A percentile compares a stretch with the other conserved stretches of the same genome.
These are phyloP conservation scores for Xylaria castorea DNA, from an alignment of 495 filamentous ascomycete genomes.

Conservation along the genomic window DNA sequence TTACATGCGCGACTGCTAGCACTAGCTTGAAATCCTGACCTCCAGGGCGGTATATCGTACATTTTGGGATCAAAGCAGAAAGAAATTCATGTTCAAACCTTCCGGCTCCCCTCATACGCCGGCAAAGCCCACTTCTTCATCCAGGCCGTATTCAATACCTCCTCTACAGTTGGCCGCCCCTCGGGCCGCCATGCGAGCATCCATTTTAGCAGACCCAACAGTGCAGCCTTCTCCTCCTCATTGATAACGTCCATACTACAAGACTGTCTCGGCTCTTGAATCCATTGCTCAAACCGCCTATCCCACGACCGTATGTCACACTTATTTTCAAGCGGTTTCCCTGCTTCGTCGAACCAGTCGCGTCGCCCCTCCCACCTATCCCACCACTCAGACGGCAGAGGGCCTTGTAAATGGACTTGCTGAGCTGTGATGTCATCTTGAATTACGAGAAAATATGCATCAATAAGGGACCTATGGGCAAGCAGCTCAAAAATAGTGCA, in stretches of 20 bases:
- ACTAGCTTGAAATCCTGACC: not conserved
- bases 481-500: slow-evolving; percentile 45
- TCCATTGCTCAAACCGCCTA: slow-evolving; percentile 22
- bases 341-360: slow-evolving; percentile 35
- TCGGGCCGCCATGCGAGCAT: slow-evolving; percentile 53
- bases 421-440: slow-evolving; percentile 47
- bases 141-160: slow-evolving; percentile 47
- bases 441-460: slow-evolving; percentile 33
- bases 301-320: slow-evolving; percentile 28
- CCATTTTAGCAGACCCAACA: slow-evolving; percentile 46
- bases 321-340: slow-evolving; percentile 20
- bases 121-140: slow-evolving; percentile 54
- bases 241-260: slow-evolving; percentile 17
- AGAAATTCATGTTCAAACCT: not conserved
- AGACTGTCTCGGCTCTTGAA: slow-evolving; percentile 24
- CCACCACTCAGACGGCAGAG: slow-evolving; percentile 44
- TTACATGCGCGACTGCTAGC: not conserved
- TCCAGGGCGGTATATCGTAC: not conserved
- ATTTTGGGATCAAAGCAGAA: not conserved
- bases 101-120: slow-evolving; percentile 36
- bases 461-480: slow-evolving; percentile 23
- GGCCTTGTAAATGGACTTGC: slow-evolving; percentile 47
- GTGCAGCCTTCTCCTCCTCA: slow-evolving; percentile 39
- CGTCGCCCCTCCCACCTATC: slow-evolving; percentile 31
- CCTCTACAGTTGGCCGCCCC: slow-evolving; percentile 42